Conservation (phyloP, 306 rosid species). For the Sicyos edulis region DNA sequence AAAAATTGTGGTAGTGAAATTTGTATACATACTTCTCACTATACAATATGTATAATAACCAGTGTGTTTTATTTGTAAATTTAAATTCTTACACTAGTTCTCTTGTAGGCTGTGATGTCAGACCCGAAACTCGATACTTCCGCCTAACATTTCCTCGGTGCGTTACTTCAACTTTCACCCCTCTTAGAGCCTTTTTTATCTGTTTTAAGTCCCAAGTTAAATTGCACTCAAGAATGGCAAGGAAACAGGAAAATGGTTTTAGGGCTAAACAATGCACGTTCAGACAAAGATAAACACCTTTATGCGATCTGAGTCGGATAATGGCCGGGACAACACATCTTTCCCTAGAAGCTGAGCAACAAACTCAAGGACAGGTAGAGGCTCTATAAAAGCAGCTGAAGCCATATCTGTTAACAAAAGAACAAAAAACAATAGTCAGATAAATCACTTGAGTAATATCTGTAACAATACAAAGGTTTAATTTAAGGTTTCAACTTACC, state of each 20-base stretch:
- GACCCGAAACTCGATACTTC: constrained; percentile 92
- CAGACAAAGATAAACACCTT: constrained; percentile 47
- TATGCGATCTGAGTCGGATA: constrained; percentile 83
- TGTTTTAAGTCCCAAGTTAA: constrained; percentile 22
- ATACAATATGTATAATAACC: not conserved
- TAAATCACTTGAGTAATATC: constrained; percentile 16
- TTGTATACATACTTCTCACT: not conserved
- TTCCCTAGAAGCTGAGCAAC: constrained; percentile 84
- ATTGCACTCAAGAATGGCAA: not conserved
- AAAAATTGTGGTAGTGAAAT: not conserved
- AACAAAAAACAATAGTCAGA: constrained; percentile 12
- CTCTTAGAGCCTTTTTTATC: constrained; percentile 95
- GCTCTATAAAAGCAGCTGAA: constrained; percentile 94
- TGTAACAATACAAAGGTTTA: not conserved
- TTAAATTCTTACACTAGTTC: constrained; percentile 68
- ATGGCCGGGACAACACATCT: constrained; percentile 71
- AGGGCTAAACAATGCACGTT: not conserved
- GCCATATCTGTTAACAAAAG: constrained; percentile 70
- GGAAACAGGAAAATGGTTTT: not conserved
- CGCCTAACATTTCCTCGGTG: constrained; percentile 88
- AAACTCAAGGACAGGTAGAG: constrained; percentile 91
- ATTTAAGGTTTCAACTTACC: constrained; percentile 37
- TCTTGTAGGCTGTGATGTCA: constrained; percentile 95
- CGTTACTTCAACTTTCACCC: constrained; percentile 98
- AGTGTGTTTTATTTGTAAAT: not conserved